Evolutionary conservation across 2,329 filamentous ascomycete genomes (phyloP).

Genomic region (Alternaria novae-zelandiae): DNA sequence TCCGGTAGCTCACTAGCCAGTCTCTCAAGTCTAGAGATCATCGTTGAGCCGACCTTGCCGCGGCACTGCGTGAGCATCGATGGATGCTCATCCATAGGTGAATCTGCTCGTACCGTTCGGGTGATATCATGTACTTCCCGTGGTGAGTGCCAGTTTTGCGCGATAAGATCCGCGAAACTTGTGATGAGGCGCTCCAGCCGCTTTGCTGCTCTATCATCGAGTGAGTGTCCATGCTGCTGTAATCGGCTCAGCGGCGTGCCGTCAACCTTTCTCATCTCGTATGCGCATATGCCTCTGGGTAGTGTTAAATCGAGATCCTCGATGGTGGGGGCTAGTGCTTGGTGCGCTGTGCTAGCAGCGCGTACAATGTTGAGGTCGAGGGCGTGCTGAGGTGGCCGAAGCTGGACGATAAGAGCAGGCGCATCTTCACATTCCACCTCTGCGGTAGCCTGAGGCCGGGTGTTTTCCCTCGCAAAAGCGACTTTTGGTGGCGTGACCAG

Average conservation of each 20-base stretch:
- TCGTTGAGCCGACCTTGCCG: constrained; percentile 38
- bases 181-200: constrained; percentile 29
- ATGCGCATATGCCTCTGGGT: constrained; percentile 22
- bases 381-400: constrained; percentile 33
- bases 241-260: constrained; percentile 32
- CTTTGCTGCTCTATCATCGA: constrained; percentile 5
- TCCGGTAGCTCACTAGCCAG: constrained; percentile 36
- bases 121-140: not conserved
- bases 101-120: constrained; percentile 22
- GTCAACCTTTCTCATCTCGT: constrained; percentile 34
- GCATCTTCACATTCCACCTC: not conserved
- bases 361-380: constrained; percentile 27
- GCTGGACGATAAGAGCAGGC: constrained; percentile 29
- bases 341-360: constrained; percentile 30
- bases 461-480: not conserved
- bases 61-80: constrained; percentile 25
- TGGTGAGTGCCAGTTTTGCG: constrained; percentile 26
- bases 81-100: constrained; percentile 17
- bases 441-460: not conserved
- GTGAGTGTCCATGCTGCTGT: constrained; percentile 1
- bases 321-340: constrained; percentile 28
- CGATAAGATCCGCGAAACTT: constrained; percentile 39
- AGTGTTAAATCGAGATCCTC: constrained; percentile 11
- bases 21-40: constrained; percentile 31
- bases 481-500: not conserved